Conservation (phyloP, 352 stramenopile genomes). For the Globisporangium carolinianum region DNA sequence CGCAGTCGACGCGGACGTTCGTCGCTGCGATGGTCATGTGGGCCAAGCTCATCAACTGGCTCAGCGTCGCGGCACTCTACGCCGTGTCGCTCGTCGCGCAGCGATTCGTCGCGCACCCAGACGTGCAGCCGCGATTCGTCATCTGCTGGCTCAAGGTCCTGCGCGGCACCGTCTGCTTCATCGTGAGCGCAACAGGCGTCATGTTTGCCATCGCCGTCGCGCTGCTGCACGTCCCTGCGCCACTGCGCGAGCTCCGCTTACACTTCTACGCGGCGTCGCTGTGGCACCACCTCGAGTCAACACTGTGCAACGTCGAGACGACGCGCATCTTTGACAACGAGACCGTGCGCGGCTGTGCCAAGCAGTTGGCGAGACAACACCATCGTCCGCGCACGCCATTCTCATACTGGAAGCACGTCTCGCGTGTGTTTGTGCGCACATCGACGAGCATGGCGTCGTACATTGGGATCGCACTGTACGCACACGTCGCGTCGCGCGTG, state of each 20-base stretch:
- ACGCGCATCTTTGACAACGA: neutral
- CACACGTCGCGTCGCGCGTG: neutral
- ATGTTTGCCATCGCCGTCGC: neutral
- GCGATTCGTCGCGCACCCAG: neutral
- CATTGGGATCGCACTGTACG: constrained; percentile 3
- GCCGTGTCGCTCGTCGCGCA: neutral
- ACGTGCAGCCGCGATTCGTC: neutral
- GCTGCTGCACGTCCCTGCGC: neutral
- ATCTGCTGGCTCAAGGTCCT: constrained; percentile 8
- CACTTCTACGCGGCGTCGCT: constrained; percentile 2
- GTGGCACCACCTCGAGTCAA: constrained; percentile 1
- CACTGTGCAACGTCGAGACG: neutral
- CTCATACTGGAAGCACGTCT: constrained; percentile 9
- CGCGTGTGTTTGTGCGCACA: neutral
- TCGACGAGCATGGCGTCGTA: neutral
- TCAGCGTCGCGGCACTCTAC: neutral
- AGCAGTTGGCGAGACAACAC: neutral
- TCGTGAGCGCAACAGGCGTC: neutral
- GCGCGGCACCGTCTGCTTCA: neutral
- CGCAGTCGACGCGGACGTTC: neutral
- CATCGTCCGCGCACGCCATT: neutral
- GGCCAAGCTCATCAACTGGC: constrained; percentile 5
- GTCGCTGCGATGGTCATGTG: neutral
- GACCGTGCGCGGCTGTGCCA: neutral
- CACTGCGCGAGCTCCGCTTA: neutral